Evolutionary conservation across 75 land plant species (phyloP).

Genomic region (Pinus albicaulis): DNA sequence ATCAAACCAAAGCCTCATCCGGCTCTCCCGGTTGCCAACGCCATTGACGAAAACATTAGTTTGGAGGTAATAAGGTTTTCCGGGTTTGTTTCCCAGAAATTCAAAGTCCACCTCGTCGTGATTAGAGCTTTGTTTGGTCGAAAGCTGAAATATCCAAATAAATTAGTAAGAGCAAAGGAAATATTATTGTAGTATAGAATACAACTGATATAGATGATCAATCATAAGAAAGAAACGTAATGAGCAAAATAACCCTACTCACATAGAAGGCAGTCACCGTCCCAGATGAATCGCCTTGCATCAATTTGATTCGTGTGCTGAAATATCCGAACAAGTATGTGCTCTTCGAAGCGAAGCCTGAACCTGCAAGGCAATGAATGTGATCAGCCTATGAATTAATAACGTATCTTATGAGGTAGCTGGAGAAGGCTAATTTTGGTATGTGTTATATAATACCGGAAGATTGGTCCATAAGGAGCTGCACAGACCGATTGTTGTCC

Average conservation of each 20-base stretch:
- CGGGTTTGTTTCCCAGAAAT: constrained; percentile 18
- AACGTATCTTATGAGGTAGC: too few species aligned
- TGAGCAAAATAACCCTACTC: neutral
- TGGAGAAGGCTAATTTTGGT: too few species aligned
- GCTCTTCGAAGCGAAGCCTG: constrained; percentile 60
- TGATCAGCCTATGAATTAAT: neutral
- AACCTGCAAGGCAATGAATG: constrained; percentile 20
- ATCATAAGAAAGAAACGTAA: neutral
- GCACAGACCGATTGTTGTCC: too few species aligned
- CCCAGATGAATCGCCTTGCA: constrained; percentile 59
- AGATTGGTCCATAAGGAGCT: too few species aligned
- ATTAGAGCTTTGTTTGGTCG: neutral
- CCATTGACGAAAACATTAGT: constrained; percentile 17
- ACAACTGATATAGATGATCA: too few species aligned
- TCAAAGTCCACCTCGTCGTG: constrained; percentile 35
- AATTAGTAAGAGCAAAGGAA: too few species aligned
- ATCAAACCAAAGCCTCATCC: constrained; percentile 18
- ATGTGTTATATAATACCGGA: too few species aligned
- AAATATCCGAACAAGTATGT: constrained; percentile 66
- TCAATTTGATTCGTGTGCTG: constrained; percentile 63
- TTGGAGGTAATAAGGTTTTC: constrained; percentile 19
- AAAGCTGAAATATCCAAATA: too few species aligned
- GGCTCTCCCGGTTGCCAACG: constrained; percentile 14
- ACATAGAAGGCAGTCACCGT: constrained; percentile 58
- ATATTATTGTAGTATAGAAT: too few species aligned